Base-by-base conservation (phyloP, 2,329 filamentous ascomycete species). In the Magnaporthales sp. region DNA sequence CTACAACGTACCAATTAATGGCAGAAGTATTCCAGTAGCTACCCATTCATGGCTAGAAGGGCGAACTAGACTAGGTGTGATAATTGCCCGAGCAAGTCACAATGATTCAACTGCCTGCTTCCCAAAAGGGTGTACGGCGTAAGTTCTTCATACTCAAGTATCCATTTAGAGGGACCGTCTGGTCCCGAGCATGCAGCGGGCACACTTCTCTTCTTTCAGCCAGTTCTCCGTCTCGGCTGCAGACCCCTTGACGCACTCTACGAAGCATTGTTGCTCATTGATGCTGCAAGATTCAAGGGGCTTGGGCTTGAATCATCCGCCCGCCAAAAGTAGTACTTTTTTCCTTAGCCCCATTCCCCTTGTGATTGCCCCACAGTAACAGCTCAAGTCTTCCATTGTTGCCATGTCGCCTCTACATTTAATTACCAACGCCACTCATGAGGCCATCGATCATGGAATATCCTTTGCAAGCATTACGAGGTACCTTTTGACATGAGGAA, bases 211-310 rank as follows among this genome's bases (percentile, higher is more conserved):
- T 60, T 27, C 27, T 19, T 60, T 60, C 24, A 60, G 56, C 11
- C 3, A 19, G 15, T 60, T 27, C 24, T 60, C 26, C 56, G 24
- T 60, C 22, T 60, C 26, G 56, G 56, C 56, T 60, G 56, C 56
- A 60, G 56, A 27, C 56, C 56, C 38, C 56, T 60, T 60, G 26
- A 60, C 26, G 56, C 56, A 60, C 26, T 19, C 5, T 60, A 60
- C 29, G 24, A 27, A 60, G 56, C 56, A 60, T 19, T 27, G 56
- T 27, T 29, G 56, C 56, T 51, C 56, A 27, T 60, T 19, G 56
- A 60, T 27, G 56, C 56, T 60, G 56, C 56, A 60, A 60, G 56
- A 60, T 60, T 27, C 56, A 60, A 60, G 56, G 56, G 56, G 56
- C 56, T 60, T 26, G 56, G 54, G 56, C 56, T 24, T 60, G 56